A percentile compares a stretch with the other conserved stretches of the same genome.
Conservation (phyloP, 495 filamentous ascomycete genomes). For the Trypethelium eluteriae region DNA sequence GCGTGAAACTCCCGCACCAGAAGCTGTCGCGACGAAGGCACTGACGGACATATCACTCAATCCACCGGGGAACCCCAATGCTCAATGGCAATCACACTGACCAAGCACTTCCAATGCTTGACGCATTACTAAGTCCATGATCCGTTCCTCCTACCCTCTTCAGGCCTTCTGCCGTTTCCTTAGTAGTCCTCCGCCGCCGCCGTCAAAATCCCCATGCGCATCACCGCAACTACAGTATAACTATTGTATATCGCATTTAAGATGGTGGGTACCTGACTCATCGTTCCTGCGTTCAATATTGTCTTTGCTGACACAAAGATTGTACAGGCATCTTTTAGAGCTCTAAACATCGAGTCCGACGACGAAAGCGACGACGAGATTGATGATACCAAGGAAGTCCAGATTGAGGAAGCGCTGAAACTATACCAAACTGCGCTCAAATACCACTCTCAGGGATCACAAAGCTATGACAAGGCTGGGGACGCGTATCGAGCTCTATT, state of each 20-base stretch:
- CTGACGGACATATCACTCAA: no score
- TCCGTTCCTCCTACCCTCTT: no score
- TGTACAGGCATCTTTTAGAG: constrained; percentile 49
- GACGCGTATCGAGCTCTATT: constrained; percentile 82
- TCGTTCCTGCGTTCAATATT: neutral
- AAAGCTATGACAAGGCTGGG: constrained; percentile 63
- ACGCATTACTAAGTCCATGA: no score
- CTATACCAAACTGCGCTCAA: constrained; percentile 89
- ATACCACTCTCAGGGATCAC: constrained; percentile 78
- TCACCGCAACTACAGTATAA: neutral
- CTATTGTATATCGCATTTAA: neutral
- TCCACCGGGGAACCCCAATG: no score
- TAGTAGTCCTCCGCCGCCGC: no score
- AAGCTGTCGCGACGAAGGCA: no score
- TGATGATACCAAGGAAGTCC: constrained; percentile 90
- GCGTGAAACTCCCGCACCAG: no score
- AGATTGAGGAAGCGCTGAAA: constrained; percentile 95
- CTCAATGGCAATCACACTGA: no score
- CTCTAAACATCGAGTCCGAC: constrained; percentile 88
- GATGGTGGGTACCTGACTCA: neutral
- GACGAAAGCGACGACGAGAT: constrained; percentile 83
- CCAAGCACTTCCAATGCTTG: no score
- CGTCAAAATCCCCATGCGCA: no score
- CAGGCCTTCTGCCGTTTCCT: no score
- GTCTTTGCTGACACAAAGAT: neutral